These are phyloP conservation scores for Dictyostelium purpureum DNA, from an alignment of 78 protist species.

Conservation along the genomic window DNA sequence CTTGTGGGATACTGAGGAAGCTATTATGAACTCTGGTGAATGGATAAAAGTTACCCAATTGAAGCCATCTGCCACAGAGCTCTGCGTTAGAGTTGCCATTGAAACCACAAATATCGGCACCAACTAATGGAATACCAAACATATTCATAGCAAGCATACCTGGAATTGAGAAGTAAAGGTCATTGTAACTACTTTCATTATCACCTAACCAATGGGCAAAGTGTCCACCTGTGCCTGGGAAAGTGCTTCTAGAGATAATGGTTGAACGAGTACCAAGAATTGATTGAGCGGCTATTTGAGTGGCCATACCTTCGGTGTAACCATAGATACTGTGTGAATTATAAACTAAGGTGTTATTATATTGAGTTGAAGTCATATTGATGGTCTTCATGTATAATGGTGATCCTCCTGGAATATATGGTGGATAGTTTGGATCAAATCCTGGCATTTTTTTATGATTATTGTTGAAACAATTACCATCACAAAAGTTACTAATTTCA, in stretches of 20 bases:
- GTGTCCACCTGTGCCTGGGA: constrained; percentile 86
- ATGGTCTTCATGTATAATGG: constrained; percentile 65
- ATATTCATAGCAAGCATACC: constrained; percentile 87
- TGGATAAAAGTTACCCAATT: constrained; percentile 90
- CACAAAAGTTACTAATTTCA: constrained; percentile 81
- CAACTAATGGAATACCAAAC: constrained; percentile 91
- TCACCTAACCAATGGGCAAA: constrained; percentile 88
- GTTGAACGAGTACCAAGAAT: constrained; percentile 78
- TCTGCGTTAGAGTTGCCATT: constrained; percentile 78
- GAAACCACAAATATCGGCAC: constrained; percentile 96
- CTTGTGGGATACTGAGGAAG: constrained; percentile 66
- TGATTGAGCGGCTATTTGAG: constrained; percentile 55
- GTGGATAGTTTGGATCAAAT: constrained; percentile 81
- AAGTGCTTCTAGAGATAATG: constrained; percentile 87
- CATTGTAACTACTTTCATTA: constrained; percentile 62
- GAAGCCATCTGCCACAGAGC: constrained; percentile 91
- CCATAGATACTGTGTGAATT: constrained; percentile 86
- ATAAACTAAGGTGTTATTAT: constrained; percentile 50
- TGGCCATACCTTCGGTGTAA: constrained; percentile 73
- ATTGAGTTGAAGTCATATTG: constrained; percentile 27
- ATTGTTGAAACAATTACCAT: constrained; percentile 59
- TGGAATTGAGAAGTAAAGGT: constrained; percentile 80
- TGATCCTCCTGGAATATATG: constrained; percentile 56
- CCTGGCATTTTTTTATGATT: background rate
- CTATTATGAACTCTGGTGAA: constrained; percentile 87